A percentile compares a stretch with the other conserved stretches of the same genome.
Conservation (phyloP, 495 filamentous ascomycete genomes). For the Penicillium cataractarum region DNA sequence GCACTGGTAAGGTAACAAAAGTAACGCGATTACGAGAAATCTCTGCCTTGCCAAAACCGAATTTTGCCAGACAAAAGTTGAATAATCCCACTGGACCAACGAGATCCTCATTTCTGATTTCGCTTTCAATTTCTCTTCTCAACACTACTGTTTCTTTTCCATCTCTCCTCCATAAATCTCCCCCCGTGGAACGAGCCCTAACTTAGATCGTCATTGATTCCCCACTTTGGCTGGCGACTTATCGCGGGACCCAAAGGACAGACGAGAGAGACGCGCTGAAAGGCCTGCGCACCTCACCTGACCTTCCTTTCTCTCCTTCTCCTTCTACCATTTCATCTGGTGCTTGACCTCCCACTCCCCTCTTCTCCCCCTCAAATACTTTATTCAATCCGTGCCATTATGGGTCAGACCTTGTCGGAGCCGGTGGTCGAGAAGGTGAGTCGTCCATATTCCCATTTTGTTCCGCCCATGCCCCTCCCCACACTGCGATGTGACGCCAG, state of each 20-base stretch:
- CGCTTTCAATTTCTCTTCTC: slow-evolving; percentile 3
- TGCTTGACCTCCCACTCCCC: slow-evolving; percentile 22
- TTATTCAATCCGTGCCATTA: slow-evolving; percentile 48
- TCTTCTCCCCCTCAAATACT: slow-evolving; percentile 9
- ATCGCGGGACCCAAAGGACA: slow-evolving; percentile 31
- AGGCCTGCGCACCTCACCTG: slow-evolving; percentile 36
- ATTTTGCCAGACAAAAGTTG: background rate
- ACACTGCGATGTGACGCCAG: slow-evolving; percentile 30
- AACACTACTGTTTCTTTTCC: slow-evolving; percentile 5
- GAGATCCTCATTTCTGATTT: slow-evolving; percentile 9
- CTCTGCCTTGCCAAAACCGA: slow-evolving; percentile 17
- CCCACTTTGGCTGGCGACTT: slow-evolving; percentile 34
- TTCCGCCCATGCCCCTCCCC: slow-evolving; percentile 35
- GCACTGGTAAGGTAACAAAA: slow-evolving; percentile 15
- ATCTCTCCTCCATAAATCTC: slow-evolving; percentile 3
- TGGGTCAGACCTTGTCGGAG: slow-evolving; percentile 99
- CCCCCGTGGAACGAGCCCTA: slow-evolving; percentile 18
- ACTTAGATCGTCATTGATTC: slow-evolving; percentile 29
- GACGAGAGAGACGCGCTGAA: slow-evolving; percentile 30
- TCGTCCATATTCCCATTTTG: slow-evolving; percentile 28
- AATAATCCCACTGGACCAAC: background rate
- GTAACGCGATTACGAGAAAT: slow-evolving; percentile 27
- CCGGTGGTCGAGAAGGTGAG: slow-evolving; percentile 98
- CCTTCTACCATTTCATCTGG: slow-evolving; percentile 28
- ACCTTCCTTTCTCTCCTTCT: slow-evolving; percentile 25